Evolutionary conservation across 176 grass and related monocot genomes (phyloP), one percentile per base, ranked within the genome.

Genomic region (Ensete glaucum): DNA sequence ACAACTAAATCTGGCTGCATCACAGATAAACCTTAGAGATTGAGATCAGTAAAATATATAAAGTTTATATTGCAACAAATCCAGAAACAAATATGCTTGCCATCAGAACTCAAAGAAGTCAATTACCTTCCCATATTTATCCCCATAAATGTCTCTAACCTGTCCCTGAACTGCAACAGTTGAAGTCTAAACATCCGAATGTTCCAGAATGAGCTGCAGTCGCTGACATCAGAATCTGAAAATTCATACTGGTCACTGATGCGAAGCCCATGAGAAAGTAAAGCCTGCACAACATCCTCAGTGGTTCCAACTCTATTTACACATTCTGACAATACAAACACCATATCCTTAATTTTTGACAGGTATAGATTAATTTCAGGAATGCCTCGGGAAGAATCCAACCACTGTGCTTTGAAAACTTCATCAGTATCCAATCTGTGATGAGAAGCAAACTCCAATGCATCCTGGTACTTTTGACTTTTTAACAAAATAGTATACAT

Each of bases 121-220:
- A 76, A 73, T 53, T 54, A 98, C 94, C 94, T 93, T 81, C 94
- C 94, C 94, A 98, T 98, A 80, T 89, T 98, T 85, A 98, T 89
- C 62, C 94, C 90, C 79, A 98, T 70, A 83, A 93, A 98, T 69
- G 90, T 98, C 78, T 98, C 94, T 69, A 98, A 76, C 78, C 83
- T 79, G 76, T 98, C 94, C 69, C 71, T 98, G 64, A 85, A 86
- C 75, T 84, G 79, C 77, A 93, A 87, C 63, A 98, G 77, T 58
- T 65, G 77, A 80, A 98, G 88, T 76, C 94, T 91, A 59, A 89
- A 83, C 43, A 93, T 82, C 65, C 86, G 86, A 55, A 78, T 76
- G 66, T 85, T 85, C 94, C 88, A 91, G 78, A 75, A 62, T 83
- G 80, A 83, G 63, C 73, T 87, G 29, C 86, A 72, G 8, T 70